A percentile compares a stretch with the other conserved stretches of the same genome.
Evolutionary conservation across 257 asterid species (phyloP).

Genomic region (Capsicum pubescens): DNA sequence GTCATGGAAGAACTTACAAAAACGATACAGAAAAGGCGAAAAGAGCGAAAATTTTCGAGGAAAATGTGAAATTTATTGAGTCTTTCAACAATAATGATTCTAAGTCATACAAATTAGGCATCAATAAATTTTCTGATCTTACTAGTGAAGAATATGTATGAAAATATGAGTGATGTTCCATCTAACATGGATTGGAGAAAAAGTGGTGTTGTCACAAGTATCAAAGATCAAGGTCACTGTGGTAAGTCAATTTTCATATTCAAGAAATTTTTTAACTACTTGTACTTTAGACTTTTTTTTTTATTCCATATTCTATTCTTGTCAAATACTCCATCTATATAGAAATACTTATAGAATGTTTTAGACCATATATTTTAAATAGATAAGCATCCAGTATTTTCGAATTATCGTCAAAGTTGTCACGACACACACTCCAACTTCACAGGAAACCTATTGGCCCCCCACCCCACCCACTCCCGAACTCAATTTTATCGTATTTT

Average conservation of each 20-base stretch:
- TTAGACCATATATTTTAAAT: too few relatives aligned
- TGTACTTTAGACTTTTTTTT: background rate
- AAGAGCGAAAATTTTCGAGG: background rate
- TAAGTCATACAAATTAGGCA: conserved; percentile 16
- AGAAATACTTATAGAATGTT: too few relatives aligned
- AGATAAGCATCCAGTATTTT: too few relatives aligned
- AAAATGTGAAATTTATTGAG: conserved; percentile 28
- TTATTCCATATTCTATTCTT: background rate
- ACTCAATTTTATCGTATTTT: too few relatives aligned
- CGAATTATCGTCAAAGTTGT: too few relatives aligned
- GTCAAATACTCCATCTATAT: background rate
- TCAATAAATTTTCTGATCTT: conserved; percentile 29
- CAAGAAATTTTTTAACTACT: background rate
- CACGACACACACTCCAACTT: too few relatives aligned
- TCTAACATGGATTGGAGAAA: conserved; percentile 34
- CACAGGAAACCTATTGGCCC: too few relatives aligned
- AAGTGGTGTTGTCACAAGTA: conserved; percentile 24
- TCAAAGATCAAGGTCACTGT: background rate
- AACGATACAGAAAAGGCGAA: background rate
- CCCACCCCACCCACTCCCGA: too few relatives aligned
- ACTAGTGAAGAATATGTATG: conserved; percentile 26
- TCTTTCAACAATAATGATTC: conserved; percentile 1
- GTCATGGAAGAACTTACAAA: background rate
- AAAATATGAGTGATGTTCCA: conserved; percentile 29
- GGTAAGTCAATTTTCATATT: conserved; percentile 9